Conservation (phyloP, 495 filamentous ascomycete species). For the Lasiosphaeria miniovina region DNA sequence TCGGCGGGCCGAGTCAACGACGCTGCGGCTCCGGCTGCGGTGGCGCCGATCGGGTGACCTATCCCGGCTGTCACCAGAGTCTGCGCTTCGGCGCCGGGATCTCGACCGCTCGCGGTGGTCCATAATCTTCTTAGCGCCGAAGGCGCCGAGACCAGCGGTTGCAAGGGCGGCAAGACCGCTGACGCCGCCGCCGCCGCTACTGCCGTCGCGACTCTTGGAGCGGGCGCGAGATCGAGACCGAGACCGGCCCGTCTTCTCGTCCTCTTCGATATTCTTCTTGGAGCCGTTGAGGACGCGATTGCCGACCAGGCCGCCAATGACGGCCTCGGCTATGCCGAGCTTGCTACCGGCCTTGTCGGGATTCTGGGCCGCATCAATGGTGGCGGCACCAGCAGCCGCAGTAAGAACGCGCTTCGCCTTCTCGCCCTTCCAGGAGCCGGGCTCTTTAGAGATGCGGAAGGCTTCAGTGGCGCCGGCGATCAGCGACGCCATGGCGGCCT, state of each 20-base stretch:
- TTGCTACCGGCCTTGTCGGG: slow-evolving; percentile 67
- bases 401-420: slow-evolving; percentile 87
- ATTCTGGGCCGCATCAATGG: slow-evolving; percentile 74
- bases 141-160: slow-evolving; percentile 69
- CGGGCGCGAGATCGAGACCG: slow-evolving; percentile 52
- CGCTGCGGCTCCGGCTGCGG: slow-evolving; percentile 50
- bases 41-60: slow-evolving; percentile 33
- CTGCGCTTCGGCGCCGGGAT: slow-evolving; percentile 43
- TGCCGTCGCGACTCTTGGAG: slow-evolving; percentile 40
- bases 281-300: slow-evolving; percentile 76
- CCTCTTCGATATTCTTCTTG: slow-evolving; percentile 58
- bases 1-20: slow-evolving; percentile 43
- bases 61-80: slow-evolving; percentile 52
- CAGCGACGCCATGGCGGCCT: slow-evolving; percentile 82
- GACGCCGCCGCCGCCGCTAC: slow-evolving; percentile 44
- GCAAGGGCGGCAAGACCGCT: slow-evolving; percentile 62
- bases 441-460: slow-evolving; percentile 80
- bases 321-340: slow-evolving; percentile 65
- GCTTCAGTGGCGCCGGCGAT: slow-evolving; percentile 85
- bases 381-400: slow-evolving; percentile 78
- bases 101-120: slow-evolving; percentile 65
- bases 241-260: slow-evolving; percentile 47
- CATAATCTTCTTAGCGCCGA: slow-evolving; percentile 76
- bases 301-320: slow-evolving; percentile 80
- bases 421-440: slow-evolving; percentile 76